Percentiles rank a stretch among this genome's conserved stretches.
phyloP scores from a whole-genome alignment of 2,329 filamentous ascomycete genomes.

The Geosmithia morbida region DNA sequence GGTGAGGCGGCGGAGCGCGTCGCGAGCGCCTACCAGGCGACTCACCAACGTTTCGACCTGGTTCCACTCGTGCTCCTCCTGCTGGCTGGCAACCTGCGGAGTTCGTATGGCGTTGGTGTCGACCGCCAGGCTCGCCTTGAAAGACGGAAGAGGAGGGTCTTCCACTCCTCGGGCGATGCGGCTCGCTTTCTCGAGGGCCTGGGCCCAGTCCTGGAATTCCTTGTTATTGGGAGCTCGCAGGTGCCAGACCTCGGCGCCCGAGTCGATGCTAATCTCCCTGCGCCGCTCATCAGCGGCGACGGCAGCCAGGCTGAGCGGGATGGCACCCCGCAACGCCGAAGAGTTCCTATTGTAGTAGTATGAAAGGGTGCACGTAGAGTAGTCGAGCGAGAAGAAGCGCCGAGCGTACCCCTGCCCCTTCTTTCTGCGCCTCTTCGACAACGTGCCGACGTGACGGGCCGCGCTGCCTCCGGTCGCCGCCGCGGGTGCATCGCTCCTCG shows the following conservation, averaged over 20 bases:
- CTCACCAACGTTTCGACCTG: constrained; percentile 77
- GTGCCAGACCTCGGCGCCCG: constrained; percentile 95
- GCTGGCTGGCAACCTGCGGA: constrained; percentile 17
- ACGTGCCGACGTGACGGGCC: constrained; percentile 66
- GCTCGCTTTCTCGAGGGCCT: constrained; percentile 71
- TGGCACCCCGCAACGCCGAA: constrained; percentile 79
- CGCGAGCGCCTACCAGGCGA: constrained; percentile 72
- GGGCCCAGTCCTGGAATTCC: constrained; percentile 81
- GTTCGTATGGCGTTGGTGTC: constrained; percentile 10
- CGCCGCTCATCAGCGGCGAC: constrained; percentile 80
- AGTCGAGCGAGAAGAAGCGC: constrained; percentile 92
- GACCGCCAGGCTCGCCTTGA: constrained; percentile 8
- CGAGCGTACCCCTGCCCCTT: constrained; percentile 86
- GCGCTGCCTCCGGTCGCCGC: constrained; percentile 11
- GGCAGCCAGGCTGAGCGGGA: constrained; percentile 80
- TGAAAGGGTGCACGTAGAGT: constrained; percentile 82
- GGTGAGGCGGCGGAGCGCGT: constrained; percentile 74
- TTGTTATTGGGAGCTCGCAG: constrained; percentile 67
- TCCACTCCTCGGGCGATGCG: constrained; percentile 45
- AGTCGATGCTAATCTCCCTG: constrained; percentile 90
- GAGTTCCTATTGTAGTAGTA: constrained; percentile 95
- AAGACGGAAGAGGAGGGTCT: constrained; percentile 8
- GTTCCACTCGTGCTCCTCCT: constrained; percentile 75
- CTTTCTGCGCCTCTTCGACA: constrained; percentile 86
- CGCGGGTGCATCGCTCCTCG: constrained; percentile 24